phyloP scores from a whole-genome alignment of 768 basidiomycete genomes.

The Hemileccinum rubropunctum region DNA sequence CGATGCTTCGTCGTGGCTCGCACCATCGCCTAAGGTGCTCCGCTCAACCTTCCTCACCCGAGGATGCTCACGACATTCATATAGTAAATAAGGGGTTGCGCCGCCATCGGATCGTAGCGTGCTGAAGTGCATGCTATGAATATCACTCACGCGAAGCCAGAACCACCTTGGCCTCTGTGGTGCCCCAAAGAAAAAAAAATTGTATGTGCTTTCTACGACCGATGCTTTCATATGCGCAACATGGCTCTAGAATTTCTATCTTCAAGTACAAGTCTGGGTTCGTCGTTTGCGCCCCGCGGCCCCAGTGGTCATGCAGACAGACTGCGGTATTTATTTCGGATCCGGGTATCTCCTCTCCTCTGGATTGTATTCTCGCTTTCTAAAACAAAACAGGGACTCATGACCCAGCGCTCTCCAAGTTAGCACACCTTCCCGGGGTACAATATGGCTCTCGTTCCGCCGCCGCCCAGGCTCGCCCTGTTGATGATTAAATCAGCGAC shows the following conservation, averaged over 20 bases:
- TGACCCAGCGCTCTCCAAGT: not conserved
- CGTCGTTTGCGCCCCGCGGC: conserved; percentile 14
- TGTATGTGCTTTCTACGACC: conserved; percentile 7
- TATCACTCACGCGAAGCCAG: conserved; percentile 4
- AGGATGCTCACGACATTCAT: conserved; percentile 10
- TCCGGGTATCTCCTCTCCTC: conserved; percentile 7
- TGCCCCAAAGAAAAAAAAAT: conserved; percentile 7
- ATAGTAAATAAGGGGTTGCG: conserved; percentile 1
- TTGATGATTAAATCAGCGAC: conserved; percentile 1
- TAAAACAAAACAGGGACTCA: conserved; percentile 3
- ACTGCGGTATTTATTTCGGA: conserved; percentile 8
- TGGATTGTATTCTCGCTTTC: conserved; percentile 2
- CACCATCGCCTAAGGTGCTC: not conserved
- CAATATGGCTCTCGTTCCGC: not conserved
- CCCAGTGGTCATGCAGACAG: not conserved
- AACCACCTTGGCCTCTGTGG: conserved; percentile 2
- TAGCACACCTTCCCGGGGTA: not conserved
- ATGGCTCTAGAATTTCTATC: conserved; percentile 9
- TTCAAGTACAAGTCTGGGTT: conserved; percentile 2
- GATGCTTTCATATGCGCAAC: conserved; percentile 14
- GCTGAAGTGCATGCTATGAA: not conserved
- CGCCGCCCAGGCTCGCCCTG: conserved; percentile 3
- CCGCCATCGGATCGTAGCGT: conserved; percentile 7
- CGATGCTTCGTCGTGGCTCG: conserved; percentile 6
- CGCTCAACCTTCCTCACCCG: conserved; percentile 11